Base-by-base conservation (phyloP, 176 grass and related monocot species). In the Secale cereale region DNA sequence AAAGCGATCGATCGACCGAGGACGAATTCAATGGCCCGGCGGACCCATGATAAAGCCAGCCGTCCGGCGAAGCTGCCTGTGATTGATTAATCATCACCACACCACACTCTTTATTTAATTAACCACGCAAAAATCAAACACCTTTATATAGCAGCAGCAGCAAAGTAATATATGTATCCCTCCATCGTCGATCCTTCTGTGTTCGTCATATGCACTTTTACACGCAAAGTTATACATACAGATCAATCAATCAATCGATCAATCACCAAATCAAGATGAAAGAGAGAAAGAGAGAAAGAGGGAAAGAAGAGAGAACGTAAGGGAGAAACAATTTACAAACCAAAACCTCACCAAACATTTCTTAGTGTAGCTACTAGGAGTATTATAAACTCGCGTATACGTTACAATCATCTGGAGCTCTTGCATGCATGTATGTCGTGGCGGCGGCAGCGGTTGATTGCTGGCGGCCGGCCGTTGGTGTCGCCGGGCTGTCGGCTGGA, bases 31-130 rank as follows among this genome's bases (percentile, higher is more conserved):
- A 45, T 81, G 39, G 19, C 3, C 22, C 19, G 19, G 16, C 26
- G 66, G 64, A 28, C 84, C 79, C 80, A 36, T 64, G 41, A 50
- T 50, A 59, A 78, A 46, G 45, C 45, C 59, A 67, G 40, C 5
- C 57, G 29, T 50, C 35, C 35, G 86, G 2, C 19, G 17, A 57
- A 57, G 52, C 52, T 57, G 52, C 16, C 28, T 30, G 28, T 78
- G 54, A 46, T 20, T 79, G 66, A 75, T 59, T 72, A 80, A 74
- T 39, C 84, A 68, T 36, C 56, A 23, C 25, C 17, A 74, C 70
- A 19, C 25, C 16, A 74, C 71, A 48, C 71, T 50, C 46, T 78
- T 36, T 83, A 83, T 86, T 86, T 39, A 85, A 52, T 52, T 66
- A 76, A 83, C 35, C 66, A 90, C 22, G 14, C 12, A 70, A 80